Percentiles rank a stretch among this genome's conserved stretches.
Conservation (phyloP, 257 asterid species). For the Solanum sitiens region DNA sequence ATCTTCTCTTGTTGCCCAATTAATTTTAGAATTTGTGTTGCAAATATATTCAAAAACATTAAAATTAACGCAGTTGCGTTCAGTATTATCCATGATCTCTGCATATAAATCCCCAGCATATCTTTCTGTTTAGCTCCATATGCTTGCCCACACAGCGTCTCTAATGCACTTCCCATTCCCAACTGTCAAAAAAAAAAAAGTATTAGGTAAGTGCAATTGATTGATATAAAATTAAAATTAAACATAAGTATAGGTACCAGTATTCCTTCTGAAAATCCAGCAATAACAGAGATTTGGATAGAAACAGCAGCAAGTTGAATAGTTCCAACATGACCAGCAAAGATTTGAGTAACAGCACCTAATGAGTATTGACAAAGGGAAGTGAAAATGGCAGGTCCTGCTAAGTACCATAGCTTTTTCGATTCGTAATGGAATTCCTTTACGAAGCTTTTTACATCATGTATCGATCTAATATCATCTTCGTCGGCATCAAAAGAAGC, state of each 20-base stretch:
- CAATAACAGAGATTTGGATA: slow-evolving; percentile 1
- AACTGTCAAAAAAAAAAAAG: neutral
- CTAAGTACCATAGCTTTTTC: slow-evolving; percentile 1
- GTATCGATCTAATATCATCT: neutral
- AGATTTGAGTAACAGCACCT: slow-evolving; percentile 2
- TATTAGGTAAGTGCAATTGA: too few relatives aligned
- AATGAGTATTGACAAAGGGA: neutral
- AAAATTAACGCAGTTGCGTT: neutral
- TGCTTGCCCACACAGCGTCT: slow-evolving; percentile 14
- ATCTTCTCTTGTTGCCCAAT: neutral
- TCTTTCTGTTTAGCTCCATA: slow-evolving; percentile 3
- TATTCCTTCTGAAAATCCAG: slow-evolving; percentile 3
- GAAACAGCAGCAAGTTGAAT: slow-evolving; percentile 11
- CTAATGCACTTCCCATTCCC: slow-evolving; percentile 13
- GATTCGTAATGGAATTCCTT: neutral
- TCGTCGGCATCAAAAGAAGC: neutral
- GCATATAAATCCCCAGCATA: slow-evolving; percentile 10
- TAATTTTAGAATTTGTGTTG: neutral
- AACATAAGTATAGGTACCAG: slow-evolving; percentile 7
- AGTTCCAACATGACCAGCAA: slow-evolving; percentile 3
- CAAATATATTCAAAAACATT: neutral
- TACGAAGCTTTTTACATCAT: neutral
- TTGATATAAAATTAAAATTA: neutral
- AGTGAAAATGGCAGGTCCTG: slow-evolving; percentile 5
- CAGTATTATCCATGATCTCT: slow-evolving; percentile 11